Percentiles rank a stretch among this genome's conserved stretches.
Evolutionary conservation across 176 grass and related monocot genomes (phyloP).

Genomic region (Musa beccarii): DNA sequence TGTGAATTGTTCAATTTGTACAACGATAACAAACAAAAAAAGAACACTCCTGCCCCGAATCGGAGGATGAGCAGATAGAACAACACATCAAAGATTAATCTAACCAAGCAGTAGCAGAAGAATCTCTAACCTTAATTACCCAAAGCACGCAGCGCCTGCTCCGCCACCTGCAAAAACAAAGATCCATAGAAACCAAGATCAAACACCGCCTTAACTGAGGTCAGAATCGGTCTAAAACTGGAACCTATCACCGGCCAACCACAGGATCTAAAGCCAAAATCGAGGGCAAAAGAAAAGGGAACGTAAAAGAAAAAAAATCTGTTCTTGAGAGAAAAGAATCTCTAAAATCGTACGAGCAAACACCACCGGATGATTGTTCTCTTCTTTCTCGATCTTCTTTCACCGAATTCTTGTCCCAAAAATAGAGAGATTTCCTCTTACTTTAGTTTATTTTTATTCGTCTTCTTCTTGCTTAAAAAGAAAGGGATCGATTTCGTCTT

Average conservation of each 20-base stretch:
- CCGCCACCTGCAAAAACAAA: slow-evolving; percentile 3
- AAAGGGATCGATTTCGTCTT: too few relatives aligned
- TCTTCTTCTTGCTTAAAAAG: too few relatives aligned
- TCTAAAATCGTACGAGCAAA: not conserved
- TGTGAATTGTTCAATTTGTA: not conserved
- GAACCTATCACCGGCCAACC: not conserved
- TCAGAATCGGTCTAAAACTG: not conserved
- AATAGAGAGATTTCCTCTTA: too few relatives aligned
- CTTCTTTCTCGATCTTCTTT: not conserved
- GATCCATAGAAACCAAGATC: not conserved
- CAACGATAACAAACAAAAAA: not conserved
- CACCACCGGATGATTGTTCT: not conserved
- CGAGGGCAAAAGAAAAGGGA: not conserved
- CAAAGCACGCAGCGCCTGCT: not conserved
- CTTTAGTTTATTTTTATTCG: too few relatives aligned
- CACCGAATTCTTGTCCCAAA: not conserved
- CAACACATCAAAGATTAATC: not conserved
- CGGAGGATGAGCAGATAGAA: not conserved
- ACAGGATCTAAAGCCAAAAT: not conserved
- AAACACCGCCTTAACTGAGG: not conserved
- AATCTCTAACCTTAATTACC: not conserved
- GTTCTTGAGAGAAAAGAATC: too few relatives aligned
- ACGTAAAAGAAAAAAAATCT: not conserved
- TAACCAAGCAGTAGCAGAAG: not conserved
- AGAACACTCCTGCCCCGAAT: not conserved